A percentile compares a stretch with the other conserved stretches of the same genome.
Evolutionary conservation across 306 rosid genomes (phyloP).

Genomic region (Citrullus mucosospermus): DNA sequence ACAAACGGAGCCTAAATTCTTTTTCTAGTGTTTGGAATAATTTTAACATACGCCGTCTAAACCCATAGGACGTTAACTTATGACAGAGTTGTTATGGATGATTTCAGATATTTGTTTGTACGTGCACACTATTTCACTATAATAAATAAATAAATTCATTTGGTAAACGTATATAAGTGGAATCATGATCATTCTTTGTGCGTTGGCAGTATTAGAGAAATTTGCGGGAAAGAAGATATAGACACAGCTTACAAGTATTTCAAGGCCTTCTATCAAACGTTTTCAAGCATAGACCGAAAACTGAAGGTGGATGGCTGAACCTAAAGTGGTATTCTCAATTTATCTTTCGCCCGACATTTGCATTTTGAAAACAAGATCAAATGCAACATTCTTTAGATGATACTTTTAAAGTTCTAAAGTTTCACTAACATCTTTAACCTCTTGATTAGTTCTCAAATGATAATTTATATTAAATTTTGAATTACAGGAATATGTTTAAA

Average conservation of each 20-base stretch:
- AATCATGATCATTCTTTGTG: not conserved
- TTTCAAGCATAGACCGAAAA: constrained; percentile 67
- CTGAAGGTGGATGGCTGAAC: constrained; percentile 45
- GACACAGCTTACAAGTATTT: constrained; percentile 86
- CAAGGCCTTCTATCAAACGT: constrained; percentile 70
- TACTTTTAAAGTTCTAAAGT: too few species aligned
- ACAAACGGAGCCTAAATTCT: too few species aligned
- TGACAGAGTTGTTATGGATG: too few species aligned
- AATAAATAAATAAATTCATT: too few species aligned
- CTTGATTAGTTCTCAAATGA: too few species aligned
- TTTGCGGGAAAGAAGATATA: constrained; percentile 87
- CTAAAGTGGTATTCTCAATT: not conserved
- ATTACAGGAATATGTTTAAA: too few species aligned
- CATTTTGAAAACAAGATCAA: not conserved
- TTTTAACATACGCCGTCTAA: too few species aligned
- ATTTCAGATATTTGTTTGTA: not conserved
- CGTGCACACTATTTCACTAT: not conserved
- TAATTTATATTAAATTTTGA: too few species aligned
- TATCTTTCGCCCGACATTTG: not conserved
- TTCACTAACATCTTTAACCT: too few species aligned
- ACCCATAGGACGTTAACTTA: not conserved
- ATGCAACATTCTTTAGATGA: not conserved
- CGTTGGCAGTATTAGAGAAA: constrained; percentile 70
- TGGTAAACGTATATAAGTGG: not conserved
- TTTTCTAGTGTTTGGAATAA: too few species aligned